Evolutionary conservation across 2,329 filamentous ascomycete genomes (phyloP), one percentile per base, ranked within the genome.

Genomic region (Lecanosticta acicola): DNA sequence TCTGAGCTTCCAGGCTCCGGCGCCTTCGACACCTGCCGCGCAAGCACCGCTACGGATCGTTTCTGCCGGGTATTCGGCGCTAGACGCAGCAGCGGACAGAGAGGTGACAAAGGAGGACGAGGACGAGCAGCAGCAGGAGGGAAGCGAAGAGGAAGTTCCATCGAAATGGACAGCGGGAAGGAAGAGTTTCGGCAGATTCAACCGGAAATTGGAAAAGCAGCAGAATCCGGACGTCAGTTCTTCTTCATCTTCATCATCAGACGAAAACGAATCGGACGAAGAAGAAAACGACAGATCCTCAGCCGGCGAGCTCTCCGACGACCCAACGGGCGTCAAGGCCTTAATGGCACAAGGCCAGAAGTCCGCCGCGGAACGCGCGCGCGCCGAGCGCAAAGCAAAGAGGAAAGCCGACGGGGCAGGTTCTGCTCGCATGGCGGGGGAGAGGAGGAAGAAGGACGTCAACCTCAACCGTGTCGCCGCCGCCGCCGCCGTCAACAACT

Each of bases 401-500:
- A 71, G 70, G 56, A 72, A 74, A 39, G 68, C 68, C 19, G 74
- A 76, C 48, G 70, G 70, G 41, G 67, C 67, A 18, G 74, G 73
- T 52, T 66, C 69, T 10, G 67, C 69, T 52, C 71, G 79, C 53
- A 64, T 82, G 14, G 76, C 78, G 5, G 77, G 79, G 34, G 75
- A 77, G 60, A 71, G 80, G 36, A 76, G 78, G 57, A 80, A 80
- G 63, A 84, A 83, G 62, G 79, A 84, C 45, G 73, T 86, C 41
- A 82, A 83, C 50, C 66, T 87, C 45, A 83, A 83, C 59, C 73
- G 73, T n/a, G 53, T 58, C 5, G 57, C 48, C 21, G 59, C 59
- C 1, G 79, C 87, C 38, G 85, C 82, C 32, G 64, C 66, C 33
- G 61, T 64, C 52, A 63, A 46, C 4, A 46, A 49, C 24, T 7